These are phyloP conservation scores for Graphilbum sp. DNA, from an alignment of 2,329 filamentous ascomycete species.

Conservation along the genomic window DNA sequence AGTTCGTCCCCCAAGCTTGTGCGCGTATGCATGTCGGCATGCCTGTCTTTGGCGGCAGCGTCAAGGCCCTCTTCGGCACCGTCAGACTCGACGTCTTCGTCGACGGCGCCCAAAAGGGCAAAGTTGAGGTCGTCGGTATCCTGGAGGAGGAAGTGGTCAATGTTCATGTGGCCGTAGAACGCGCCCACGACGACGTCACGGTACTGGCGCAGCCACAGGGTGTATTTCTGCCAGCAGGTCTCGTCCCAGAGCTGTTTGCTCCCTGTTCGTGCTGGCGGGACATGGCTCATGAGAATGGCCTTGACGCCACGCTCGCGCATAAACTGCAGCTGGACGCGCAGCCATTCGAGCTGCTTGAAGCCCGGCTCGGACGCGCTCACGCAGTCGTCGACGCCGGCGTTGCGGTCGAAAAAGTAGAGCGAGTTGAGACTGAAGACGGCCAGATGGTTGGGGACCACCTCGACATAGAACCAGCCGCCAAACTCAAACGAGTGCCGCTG, in stretches of 20 bases:
- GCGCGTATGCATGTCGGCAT: constrained; percentile 11
- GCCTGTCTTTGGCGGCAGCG: constrained; percentile 16
- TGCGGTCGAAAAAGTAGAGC: constrained; percentile 88
- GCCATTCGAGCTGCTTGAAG: constrained; percentile 91
- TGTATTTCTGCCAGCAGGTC: constrained; percentile 96
- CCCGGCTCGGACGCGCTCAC: constrained; percentile 64
- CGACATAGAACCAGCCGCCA: constrained; percentile 88
- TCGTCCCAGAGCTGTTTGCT: constrained; percentile 89
- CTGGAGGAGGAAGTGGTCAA: constrained; percentile 90
- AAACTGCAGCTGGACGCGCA: constrained; percentile 73
- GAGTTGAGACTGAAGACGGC: constrained; percentile 93
- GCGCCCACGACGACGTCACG: constrained; percentile 72
- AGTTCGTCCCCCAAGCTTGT: constrained; percentile 35
- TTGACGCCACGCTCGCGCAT: constrained; percentile 78
- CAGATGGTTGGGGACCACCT: constrained; percentile 73
- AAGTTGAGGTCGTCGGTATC: constrained; percentile 65
- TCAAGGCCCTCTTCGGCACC: constrained; percentile 12
- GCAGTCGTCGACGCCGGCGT: constrained; percentile 88
- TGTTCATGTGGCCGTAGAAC: constrained; percentile 93
- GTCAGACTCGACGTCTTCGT: neutral
- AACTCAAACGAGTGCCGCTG: constrained; percentile 82
- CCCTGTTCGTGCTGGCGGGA: constrained; percentile 73
- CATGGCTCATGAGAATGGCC: constrained; percentile 84
- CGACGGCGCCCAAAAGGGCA: constrained; percentile 19
- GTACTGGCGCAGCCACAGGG: constrained; percentile 77